Evolutionary conservation across 2,329 filamentous ascomycete species (phyloP).

Genomic region (Neoarthrinium moseri): DNA sequence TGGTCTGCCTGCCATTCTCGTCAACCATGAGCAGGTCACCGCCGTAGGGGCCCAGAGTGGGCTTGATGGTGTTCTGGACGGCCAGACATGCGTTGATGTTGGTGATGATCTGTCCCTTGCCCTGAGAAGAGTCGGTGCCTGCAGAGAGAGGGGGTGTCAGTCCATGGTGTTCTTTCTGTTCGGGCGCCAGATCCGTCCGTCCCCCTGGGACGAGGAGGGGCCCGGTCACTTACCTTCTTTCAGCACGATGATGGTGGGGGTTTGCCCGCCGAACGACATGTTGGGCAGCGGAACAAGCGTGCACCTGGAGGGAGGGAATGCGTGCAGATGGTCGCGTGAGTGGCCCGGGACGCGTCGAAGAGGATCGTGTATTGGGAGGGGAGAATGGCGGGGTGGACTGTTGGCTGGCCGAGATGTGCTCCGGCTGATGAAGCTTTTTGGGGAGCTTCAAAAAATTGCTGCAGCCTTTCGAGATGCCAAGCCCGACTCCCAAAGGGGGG

Average conservation of each 20-base stretch:
- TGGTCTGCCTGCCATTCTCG: constrained; percentile 91
- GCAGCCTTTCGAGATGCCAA: constrained; percentile 35
- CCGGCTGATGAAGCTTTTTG: constrained; percentile 28
- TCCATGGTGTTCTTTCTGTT: constrained; percentile 8
- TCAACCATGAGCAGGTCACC: constrained; percentile 96
- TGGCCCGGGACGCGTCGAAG: background rate
- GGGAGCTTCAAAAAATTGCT: constrained; percentile 51
- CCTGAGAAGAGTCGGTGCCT: constrained; percentile 98
- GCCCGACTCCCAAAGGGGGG: too few species aligned
- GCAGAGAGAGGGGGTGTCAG: constrained; percentile 15
- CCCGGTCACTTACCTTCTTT: constrained; percentile 83
- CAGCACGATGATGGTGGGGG: constrained; percentile 95
- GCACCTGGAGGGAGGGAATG: background rate
- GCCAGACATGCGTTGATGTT: constrained; percentile 99
- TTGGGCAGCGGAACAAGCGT: constrained; percentile 24
- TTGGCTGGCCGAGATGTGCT: constrained; percentile 14
- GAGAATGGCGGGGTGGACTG: constrained; percentile 8
- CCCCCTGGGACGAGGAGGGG: constrained; percentile 26
- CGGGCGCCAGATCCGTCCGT: constrained; percentile 36
- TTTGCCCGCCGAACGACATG: constrained; percentile 97
- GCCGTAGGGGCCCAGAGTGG: constrained; percentile 92
- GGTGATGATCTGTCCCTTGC: constrained; percentile 92
- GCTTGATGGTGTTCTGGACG: constrained; percentile 93
- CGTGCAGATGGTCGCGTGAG: background rate
- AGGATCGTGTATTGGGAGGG: background rate